These are phyloP conservation scores for Trichoderma orchidacearum DNA, from an alignment of 495 filamentous ascomycete species.

Conservation along the genomic window DNA sequence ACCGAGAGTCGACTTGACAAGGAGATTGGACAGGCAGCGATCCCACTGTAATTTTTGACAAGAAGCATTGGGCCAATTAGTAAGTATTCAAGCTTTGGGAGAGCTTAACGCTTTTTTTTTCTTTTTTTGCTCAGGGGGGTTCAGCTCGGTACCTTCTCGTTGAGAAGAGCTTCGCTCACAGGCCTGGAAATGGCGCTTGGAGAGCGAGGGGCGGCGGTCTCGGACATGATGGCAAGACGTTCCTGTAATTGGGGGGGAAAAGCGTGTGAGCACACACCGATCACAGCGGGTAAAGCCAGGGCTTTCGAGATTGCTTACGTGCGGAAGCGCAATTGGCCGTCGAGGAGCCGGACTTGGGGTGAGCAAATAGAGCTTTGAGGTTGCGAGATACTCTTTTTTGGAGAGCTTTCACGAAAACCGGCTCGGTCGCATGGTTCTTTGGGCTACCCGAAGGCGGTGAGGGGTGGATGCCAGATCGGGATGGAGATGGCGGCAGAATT, in stretches of 20 bases:
- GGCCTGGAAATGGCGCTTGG: conserved; percentile 44
- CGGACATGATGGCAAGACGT: conserved; percentile 22
- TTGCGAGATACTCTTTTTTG: conserved; percentile 2
- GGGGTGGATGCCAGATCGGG: background rate
- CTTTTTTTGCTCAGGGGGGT: too few relatives aligned
- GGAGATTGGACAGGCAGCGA: conserved; percentile 86
- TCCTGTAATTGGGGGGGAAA: background rate
- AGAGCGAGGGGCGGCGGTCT: conserved; percentile 21
- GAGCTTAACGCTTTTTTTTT: too few relatives aligned
- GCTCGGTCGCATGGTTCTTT: background rate
- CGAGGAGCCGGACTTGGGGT: background rate
- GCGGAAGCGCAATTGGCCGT: background rate
- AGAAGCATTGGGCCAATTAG: background rate
- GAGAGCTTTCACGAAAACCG: conserved; percentile 1
- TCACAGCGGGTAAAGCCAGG: too few relatives aligned
- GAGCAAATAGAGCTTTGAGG: background rate
- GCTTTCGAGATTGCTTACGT: too few relatives aligned
- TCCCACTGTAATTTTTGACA: conserved; percentile 59
- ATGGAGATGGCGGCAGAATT: conserved; percentile 1
- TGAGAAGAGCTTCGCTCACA: conserved; percentile 85
- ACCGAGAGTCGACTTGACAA: conserved; percentile 89
- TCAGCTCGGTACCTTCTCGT: conserved; percentile 65
- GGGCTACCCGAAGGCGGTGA: conserved; percentile 1
- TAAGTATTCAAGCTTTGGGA: background rate
- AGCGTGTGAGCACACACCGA: too few relatives aligned